These are phyloP conservation scores for Backusella tarrabulga DNA, from an alignment of 192 early-diverging fungal genomes.

Conservation along the genomic window DNA sequence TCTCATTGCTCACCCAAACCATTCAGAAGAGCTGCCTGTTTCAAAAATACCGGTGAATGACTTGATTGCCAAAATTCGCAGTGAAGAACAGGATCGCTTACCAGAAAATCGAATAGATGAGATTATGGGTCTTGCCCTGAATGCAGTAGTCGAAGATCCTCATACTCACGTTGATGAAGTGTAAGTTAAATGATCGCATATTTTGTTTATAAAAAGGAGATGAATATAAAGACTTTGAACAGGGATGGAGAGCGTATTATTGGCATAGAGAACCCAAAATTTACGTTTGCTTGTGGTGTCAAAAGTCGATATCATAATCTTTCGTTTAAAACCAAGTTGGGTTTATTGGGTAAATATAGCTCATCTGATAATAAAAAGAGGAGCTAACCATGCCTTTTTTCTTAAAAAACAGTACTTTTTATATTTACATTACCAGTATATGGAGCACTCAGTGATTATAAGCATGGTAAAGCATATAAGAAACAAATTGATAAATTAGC, in stretches of 20 bases:
- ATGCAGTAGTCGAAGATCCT: not conserved
- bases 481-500: not conserved
- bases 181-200: not conserved
- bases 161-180: not conserved
- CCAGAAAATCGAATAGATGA: not conserved
- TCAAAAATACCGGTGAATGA: not conserved
- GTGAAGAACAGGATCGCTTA: not conserved
- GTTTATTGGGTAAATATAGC: not conserved
- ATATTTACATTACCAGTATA: not conserved
- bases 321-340: not conserved
- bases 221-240: not conserved
- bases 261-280: not conserved
- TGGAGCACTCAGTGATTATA: not conserved
- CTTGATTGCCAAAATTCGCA: not conserved
- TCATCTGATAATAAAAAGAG: not conserved
- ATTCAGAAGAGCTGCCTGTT: not conserved
- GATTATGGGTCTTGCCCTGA: not conserved
- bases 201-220: not conserved
- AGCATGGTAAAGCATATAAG: not conserved
- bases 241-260: not conserved
- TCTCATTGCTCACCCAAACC: not conserved
- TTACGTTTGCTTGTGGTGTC: not conserved
- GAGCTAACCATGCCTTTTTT: not conserved
- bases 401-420: not conserved
- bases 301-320: not conserved